Percentiles rank a stretch among this genome's conserved stretches.
phyloP scores from a whole-genome alignment of 306 rosid species.

The Begonia masoniana region DNA sequence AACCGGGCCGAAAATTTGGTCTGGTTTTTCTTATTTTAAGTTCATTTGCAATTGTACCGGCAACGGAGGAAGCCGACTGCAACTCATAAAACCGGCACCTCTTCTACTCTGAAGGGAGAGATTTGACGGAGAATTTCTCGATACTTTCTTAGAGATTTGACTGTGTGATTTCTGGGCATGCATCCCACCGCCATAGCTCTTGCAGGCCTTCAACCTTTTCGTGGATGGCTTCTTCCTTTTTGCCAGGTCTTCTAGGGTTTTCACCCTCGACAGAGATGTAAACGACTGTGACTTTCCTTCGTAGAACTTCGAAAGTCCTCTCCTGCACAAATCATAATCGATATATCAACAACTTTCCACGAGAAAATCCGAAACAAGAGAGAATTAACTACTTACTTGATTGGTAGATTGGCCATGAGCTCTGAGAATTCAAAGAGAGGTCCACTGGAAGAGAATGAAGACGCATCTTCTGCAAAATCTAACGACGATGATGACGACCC shows the following conservation, averaged over 20 bases:
- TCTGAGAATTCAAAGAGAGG: slow-evolving; percentile 31
- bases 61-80: slow-evolving; percentile 13
- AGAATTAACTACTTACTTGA: slow-evolving; percentile 22
- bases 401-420: slow-evolving; percentile 32
- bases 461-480: slow-evolving; percentile 29
- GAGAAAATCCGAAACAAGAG: background rate
- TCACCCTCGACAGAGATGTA: slow-evolving; percentile 30
- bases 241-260: slow-evolving; percentile 33
- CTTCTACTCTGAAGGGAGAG: slow-evolving; percentile 10
- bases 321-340: slow-evolving; percentile 16
- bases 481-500: slow-evolving; percentile 18
- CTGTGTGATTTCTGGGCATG: slow-evolving; percentile 19
- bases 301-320: slow-evolving; percentile 42
- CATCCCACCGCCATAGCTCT: slow-evolving; percentile 37
- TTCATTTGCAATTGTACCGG: slow-evolving; percentile 1
- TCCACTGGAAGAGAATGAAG: slow-evolving; percentile 22
- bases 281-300: slow-evolving; percentile 44
- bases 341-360: background rate
- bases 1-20: too few relatives aligned
- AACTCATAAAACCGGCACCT: slow-evolving; percentile 10
- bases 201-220: slow-evolving; percentile 28
- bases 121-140: slow-evolving; percentile 15
- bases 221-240: slow-evolving; percentile 24
- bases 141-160: slow-evolving; percentile 20
- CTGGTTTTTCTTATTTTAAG: too few relatives aligned